These are phyloP conservation scores for Populus hybrid DNA, from an alignment of 441 rosid genomes.

Conservation along the genomic window DNA sequence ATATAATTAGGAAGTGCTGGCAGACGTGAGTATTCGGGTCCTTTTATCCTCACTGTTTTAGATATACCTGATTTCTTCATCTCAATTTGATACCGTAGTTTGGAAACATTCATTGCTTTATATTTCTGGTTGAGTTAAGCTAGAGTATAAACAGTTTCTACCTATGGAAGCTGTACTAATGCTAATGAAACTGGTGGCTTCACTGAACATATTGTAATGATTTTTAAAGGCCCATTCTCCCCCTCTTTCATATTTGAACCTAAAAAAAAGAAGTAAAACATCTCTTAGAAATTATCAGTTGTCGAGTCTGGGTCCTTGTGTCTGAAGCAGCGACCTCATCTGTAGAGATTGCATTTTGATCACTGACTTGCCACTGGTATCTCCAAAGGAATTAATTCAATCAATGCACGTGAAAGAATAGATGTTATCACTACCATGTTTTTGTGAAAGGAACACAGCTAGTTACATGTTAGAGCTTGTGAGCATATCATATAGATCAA, in stretches of 20 bases:
- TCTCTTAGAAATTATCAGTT: no score
- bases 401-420: no score
- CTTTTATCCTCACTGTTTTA: background rate
- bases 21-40: constrained; percentile 73
- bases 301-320: no score
- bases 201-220: background rate
- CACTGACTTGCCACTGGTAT: no score
- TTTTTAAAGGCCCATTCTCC: no score
- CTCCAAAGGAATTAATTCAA: no score
- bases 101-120: background rate
- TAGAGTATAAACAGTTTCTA: background rate
- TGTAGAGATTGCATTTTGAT: no score
- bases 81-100: background rate
- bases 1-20: constrained; percentile 82
- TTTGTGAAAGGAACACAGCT: background rate
- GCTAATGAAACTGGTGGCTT: background rate
- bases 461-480: background rate
- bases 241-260: no score
- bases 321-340: no score
- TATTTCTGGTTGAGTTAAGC: background rate
- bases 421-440: no score
- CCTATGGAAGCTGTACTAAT: background rate
- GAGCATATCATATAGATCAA: background rate
- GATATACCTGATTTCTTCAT: background rate
- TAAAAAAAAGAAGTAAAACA: no score